A percentile compares a stretch with the other conserved stretches of the same genome.
Evolutionary conservation across 768 basidiomycete genomes (phyloP).

Genomic region (Leccinum uliginosum): DNA sequence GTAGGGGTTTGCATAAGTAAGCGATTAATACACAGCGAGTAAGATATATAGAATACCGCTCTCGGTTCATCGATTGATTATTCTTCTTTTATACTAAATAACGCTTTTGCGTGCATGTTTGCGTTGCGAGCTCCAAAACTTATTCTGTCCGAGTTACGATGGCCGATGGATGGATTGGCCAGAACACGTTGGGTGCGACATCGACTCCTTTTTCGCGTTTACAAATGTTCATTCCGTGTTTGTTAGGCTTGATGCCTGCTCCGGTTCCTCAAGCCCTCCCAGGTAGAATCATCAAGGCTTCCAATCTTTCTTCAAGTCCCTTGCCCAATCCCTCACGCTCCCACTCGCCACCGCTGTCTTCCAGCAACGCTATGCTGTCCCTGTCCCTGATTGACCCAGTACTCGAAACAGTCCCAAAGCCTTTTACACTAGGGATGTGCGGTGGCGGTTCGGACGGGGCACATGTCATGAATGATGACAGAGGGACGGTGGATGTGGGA

Average conservation of each 20-base stretch:
- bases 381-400: slow-evolving; percentile 30
- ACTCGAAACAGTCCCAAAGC: slow-evolving; percentile 33
- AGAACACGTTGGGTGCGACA: background rate
- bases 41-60: slow-evolving; percentile 22
- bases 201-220: slow-evolving; percentile 1
- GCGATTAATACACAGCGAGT: slow-evolving; percentile 24
- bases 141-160: background rate
- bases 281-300: slow-evolving; percentile 43
- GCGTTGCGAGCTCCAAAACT: background rate
- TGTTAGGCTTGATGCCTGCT: background rate
- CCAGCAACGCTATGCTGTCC: slow-evolving; percentile 44
- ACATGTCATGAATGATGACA: slow-evolving; percentile 68
- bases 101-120: slow-evolving; percentile 2
- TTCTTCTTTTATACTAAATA: slow-evolving; percentile 9
- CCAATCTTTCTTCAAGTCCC: slow-evolving; percentile 80
- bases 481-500: slow-evolving; percentile 65
- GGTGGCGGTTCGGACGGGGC: slow-evolving; percentile 61
- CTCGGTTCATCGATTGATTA: slow-evolving; percentile 7
- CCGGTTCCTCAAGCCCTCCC: slow-evolving; percentile 18
- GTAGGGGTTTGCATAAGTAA: slow-evolving; percentile 21
- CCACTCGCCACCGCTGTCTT: slow-evolving; percentile 82
- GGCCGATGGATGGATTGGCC: background rate
- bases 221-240: background rate
- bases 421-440: slow-evolving; percentile 63
- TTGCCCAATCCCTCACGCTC: slow-evolving; percentile 78